Percentiles rank a stretch among this genome's conserved stretches.
Conservation (phyloP, 352 stramenopile species). For the Phytophthora fragariae region DNA sequence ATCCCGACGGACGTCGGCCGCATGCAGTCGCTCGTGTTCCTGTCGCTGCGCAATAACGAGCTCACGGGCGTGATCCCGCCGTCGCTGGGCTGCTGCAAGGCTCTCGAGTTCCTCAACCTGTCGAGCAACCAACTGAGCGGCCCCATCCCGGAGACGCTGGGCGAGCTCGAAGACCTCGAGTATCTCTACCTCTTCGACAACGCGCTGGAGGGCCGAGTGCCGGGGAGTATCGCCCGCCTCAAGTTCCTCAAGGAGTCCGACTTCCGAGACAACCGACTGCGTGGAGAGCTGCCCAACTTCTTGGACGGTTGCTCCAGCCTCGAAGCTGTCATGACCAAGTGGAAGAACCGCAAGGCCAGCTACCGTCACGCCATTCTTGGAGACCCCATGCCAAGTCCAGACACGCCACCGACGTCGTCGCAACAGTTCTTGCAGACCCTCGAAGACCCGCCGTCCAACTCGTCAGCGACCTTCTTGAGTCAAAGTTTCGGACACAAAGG, state of each 20-base stretch:
- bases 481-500: slow-evolving; percentile 62
- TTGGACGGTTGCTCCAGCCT: slow-evolving; percentile 82
- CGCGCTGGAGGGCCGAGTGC: slow-evolving; percentile 69
- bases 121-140: slow-evolving; percentile 85
- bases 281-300: slow-evolving; percentile 82
- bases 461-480: slow-evolving; percentile 67
- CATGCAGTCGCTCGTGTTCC: slow-evolving; percentile 76
- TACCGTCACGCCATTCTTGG: slow-evolving; percentile 78
- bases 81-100: slow-evolving; percentile 75
- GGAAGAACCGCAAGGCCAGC: slow-evolving; percentile 84
- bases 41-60: slow-evolving; percentile 89
- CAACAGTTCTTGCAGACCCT: slow-evolving; percentile 67
- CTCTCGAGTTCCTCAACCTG: slow-evolving; percentile 87
- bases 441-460: slow-evolving; percentile 62
- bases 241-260: slow-evolving; percentile 86
- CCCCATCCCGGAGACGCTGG: slow-evolving; percentile 69
- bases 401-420: slow-evolving; percentile 43
- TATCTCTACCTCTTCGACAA: slow-evolving; percentile 92
- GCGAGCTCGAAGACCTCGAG: slow-evolving; percentile 80
- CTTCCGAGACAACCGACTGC: slow-evolving; percentile 81
- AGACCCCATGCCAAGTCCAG: slow-evolving; percentile 61
- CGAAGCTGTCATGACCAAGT: slow-evolving; percentile 84
- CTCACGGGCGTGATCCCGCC: slow-evolving; percentile 70
- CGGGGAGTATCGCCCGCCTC: slow-evolving; percentile 68
- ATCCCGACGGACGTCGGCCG: slow-evolving; percentile 73